These are phyloP conservation scores for Carallia pectinifolia DNA, from an alignment of 345 rosid species.

Conservation along the genomic window DNA sequence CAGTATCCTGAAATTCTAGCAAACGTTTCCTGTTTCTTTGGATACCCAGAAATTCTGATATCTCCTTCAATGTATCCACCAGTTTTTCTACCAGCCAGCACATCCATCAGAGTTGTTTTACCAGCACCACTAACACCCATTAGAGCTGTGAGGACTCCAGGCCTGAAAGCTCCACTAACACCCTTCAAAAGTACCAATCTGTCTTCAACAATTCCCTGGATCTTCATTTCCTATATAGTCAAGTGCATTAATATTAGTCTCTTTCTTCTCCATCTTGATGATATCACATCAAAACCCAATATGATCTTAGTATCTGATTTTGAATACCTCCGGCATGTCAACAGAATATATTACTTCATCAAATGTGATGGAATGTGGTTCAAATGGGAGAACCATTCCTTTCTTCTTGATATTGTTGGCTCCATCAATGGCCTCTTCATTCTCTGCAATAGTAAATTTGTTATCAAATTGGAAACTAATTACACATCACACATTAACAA, in stretches of 20 bases:
- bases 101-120: constrained; percentile 91
- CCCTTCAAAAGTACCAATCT: constrained; percentile 63
- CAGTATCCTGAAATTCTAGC: constrained; percentile 83
- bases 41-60: constrained; percentile 66
- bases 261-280: neutral
- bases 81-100: constrained; percentile 81
- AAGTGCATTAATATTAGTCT: neutral
- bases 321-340: constrained; percentile 69
- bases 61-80: constrained; percentile 73
- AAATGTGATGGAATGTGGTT: constrained; percentile 58
- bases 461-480: neutral
- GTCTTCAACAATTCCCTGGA: constrained; percentile 53
- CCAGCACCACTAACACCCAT: constrained; percentile 90
- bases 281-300: neutral
- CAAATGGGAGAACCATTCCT: constrained; percentile 78
- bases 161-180: constrained; percentile 81
- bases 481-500: neutral
- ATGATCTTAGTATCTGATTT: neutral
- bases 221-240: constrained; percentile 49
- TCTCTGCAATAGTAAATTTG: neutral
- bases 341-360: constrained; percentile 58
- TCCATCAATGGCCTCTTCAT: neutral
- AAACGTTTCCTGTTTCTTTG: constrained; percentile 76
- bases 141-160: constrained; percentile 79
- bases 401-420: constrained; percentile 30